Evolutionary conservation across 2,329 filamentous ascomycete species (phyloP).

Genomic region (Epichloe aotearoae): DNA sequence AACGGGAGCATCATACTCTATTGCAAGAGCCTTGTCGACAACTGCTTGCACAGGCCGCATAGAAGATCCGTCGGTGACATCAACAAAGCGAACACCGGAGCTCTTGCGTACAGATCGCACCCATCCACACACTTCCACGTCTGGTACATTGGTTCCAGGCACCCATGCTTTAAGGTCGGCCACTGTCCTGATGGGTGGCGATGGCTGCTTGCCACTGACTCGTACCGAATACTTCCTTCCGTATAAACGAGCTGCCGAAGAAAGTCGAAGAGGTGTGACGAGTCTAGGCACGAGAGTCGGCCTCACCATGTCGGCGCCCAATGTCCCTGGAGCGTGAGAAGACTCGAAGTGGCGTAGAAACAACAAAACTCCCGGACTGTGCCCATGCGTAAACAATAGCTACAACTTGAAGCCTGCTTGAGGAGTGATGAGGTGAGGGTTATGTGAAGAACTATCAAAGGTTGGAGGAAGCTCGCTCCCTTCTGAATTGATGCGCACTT

Average conservation of each 20-base stretch:
- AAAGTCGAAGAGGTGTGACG: neutral
- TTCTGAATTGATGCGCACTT: neutral
- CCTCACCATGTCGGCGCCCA: neutral
- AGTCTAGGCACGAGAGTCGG: neutral
- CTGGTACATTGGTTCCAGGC: conserved; percentile 28
- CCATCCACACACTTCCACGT: conserved; percentile 60
- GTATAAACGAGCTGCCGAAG: neutral
- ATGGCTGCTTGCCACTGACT: conserved; percentile 12
- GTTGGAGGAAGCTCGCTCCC: too few species aligned
- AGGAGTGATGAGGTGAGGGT: neutral
- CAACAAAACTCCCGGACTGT: neutral
- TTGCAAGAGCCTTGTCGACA: conserved; percentile 55
- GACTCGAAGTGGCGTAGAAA: neutral
- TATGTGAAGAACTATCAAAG: neutral
- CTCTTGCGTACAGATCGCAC: conserved; percentile 76
- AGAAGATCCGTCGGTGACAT: conserved; percentile 78
- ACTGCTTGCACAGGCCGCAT: conserved; percentile 69
- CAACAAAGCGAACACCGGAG: conserved; percentile 71
- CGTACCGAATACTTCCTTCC: conserved; percentile 22
- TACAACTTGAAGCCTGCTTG: too few species aligned
- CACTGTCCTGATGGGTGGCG: conserved; percentile 29
- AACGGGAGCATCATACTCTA: conserved; percentile 43
- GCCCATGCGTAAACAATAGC: neutral
- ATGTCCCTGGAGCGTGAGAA: neutral
- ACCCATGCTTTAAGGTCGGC: conserved; percentile 43